Percentiles rank a stretch among this genome's conserved stretches.
Conservation (phyloP, 805 yeast species). For the Wickerhamiella domercqiae region DNA sequence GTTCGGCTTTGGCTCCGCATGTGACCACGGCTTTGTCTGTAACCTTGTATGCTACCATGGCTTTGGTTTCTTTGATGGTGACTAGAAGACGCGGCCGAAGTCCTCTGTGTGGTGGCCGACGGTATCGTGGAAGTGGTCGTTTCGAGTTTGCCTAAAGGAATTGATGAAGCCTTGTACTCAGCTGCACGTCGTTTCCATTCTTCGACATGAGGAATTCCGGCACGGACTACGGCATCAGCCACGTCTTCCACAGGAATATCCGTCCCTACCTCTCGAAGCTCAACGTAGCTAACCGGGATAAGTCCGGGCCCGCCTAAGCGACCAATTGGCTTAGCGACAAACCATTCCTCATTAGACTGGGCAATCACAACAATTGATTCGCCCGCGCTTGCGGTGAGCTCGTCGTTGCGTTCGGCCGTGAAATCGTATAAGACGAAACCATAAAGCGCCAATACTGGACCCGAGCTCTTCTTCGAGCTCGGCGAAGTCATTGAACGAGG, state of each 20-base stretch:
- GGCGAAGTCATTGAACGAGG: slow-evolving; percentile 2
- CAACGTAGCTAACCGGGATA: slow-evolving; percentile 82
- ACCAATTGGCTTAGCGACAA: slow-evolving; percentile 90
- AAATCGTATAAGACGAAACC: slow-evolving; percentile 81
- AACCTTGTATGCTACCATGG: no score
- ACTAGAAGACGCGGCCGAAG: background rate
- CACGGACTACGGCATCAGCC: slow-evolving; percentile 42
- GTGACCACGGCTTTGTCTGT: slow-evolving; percentile 2
- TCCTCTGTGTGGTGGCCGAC: background rate
- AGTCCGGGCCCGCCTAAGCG: slow-evolving; percentile 94
- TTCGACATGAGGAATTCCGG: slow-evolving; percentile 78
- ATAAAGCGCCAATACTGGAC: slow-evolving; percentile 36
- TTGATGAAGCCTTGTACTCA: slow-evolving; percentile 79
- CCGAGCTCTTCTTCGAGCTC: slow-evolving; percentile 7
- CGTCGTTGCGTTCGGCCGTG: slow-evolving; percentile 69
- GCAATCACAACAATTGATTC: slow-evolving; percentile 90
- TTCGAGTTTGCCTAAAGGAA: slow-evolving; percentile 43
- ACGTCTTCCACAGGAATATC: slow-evolving; percentile 44
- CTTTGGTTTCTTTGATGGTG: no score
- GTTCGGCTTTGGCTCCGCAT: background rate
- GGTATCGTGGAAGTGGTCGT: no score
- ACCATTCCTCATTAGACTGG: slow-evolving; percentile 94
- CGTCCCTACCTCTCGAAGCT: slow-evolving; percentile 62
- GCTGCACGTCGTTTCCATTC: slow-evolving; percentile 91
- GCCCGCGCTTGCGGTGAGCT: slow-evolving; percentile 67